phyloP scores from a whole-genome alignment of 1,139 yeast genomes.

The Sugiyamaella japonica region DNA sequence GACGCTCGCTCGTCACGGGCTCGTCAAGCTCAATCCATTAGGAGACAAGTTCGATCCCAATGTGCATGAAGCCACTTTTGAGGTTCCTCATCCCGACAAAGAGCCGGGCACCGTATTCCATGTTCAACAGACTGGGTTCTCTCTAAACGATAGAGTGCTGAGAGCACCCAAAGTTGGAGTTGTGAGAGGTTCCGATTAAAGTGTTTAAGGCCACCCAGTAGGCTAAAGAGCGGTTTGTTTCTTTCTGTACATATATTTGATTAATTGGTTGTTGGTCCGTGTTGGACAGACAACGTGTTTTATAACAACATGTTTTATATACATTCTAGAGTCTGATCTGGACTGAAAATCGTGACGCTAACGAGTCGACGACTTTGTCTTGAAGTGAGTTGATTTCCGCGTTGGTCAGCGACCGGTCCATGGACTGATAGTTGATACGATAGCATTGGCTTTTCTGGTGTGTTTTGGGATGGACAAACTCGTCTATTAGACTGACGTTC shows the following conservation, averaged over 20 bases:
- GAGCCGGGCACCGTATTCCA: slow-evolving; percentile 93
- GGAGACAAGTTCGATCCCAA: slow-evolving; percentile 91
- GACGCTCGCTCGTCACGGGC: slow-evolving; percentile 79
- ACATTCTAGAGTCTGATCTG: slow-evolving; percentile 53
- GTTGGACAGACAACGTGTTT: too few relatives aligned
- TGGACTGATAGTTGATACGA: slow-evolving; percentile 87
- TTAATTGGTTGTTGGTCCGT: not conserved
- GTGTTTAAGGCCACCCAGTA: not conserved
- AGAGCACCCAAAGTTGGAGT: slow-evolving; percentile 98
- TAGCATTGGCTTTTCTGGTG: slow-evolving; percentile 78
- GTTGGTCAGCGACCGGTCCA: slow-evolving; percentile 89
- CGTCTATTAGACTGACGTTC: slow-evolving; percentile 76
- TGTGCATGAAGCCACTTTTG: slow-evolving; percentile 90
- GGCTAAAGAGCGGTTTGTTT: not conserved
- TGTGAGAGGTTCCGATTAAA: slow-evolving; percentile 56
- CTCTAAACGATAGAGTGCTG: slow-evolving; percentile 81
- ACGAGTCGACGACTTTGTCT: slow-evolving; percentile 56
- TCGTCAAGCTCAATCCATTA: slow-evolving; percentile 75
- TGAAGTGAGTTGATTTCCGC: slow-evolving; percentile 76
- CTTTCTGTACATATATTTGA: slow-evolving; percentile 1
- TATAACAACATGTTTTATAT: too few relatives aligned
- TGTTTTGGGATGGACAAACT: slow-evolving; percentile 82
- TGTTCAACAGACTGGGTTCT: slow-evolving; percentile 90
- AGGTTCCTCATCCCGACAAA: slow-evolving; percentile 82
- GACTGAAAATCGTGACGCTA: slow-evolving; percentile 55